A percentile compares a stretch with the other conserved stretches of the same genome.
Evolutionary conservation across 1,284 basidiomycete species (phyloP).

Genomic region (Rhodotorula sp.): DNA sequence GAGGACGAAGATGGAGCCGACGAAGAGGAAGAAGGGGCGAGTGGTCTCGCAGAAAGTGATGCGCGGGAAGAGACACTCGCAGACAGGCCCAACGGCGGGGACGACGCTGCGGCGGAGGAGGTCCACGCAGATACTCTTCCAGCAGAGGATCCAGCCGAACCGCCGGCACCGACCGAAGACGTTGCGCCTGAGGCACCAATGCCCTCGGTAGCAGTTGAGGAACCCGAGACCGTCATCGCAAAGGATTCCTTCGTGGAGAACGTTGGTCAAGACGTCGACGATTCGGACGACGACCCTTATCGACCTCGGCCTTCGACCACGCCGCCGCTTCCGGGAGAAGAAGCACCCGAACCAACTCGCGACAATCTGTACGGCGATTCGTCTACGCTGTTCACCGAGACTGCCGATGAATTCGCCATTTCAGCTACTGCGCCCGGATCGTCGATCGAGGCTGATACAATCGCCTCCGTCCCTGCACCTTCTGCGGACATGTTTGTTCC

Average conservation of each 20-base stretch:
- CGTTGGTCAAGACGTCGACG: background rate
- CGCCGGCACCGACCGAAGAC: background rate
- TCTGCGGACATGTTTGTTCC: background rate
- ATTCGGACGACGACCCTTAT: background rate
- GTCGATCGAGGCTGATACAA: too few relatives aligned
- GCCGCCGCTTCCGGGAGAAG: background rate
- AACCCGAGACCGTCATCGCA: background rate
- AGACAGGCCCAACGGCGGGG: background rate
- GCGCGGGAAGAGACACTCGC: background rate
- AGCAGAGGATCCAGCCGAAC: background rate
- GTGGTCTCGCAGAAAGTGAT: background rate
- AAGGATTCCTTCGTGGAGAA: background rate
- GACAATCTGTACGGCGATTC: too few relatives aligned
- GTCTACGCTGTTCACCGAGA: too few relatives aligned
- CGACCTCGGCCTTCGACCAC: background rate
- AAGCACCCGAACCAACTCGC: background rate
- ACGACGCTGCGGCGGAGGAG: background rate
- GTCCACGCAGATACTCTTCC: too few relatives aligned
- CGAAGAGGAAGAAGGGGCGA: slow-evolving; percentile 51
- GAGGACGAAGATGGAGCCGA: slow-evolving; percentile 74
- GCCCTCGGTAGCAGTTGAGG: background rate
- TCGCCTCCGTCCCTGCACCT: background rate
- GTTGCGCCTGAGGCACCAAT: background rate
- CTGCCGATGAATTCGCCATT: too few relatives aligned
- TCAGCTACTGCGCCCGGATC: too few relatives aligned